Evolutionary conservation across 1,284 basidiomycete genomes (phyloP).

Genomic region (Farysia itapuensis): DNA sequence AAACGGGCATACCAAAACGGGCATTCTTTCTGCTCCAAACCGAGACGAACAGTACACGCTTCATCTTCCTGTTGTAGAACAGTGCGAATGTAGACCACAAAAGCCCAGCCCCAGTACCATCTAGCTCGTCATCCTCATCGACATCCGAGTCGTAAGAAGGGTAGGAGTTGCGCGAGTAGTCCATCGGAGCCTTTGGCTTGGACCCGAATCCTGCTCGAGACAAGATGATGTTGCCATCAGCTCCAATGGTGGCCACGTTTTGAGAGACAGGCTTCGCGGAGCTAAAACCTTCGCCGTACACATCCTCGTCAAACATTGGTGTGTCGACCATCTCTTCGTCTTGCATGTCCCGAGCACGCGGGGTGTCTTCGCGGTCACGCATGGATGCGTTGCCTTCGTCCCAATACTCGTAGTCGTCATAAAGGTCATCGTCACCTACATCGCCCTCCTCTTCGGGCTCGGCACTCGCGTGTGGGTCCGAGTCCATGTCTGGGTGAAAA

Average conservation of each 20-base stretch:
- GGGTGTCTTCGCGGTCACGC: slow-evolving; percentile 33
- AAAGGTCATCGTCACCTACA: slow-evolving; percentile 40
- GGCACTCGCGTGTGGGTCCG: slow-evolving; percentile 79
- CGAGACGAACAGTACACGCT: slow-evolving; percentile 88
- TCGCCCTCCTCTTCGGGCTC: slow-evolving; percentile 65
- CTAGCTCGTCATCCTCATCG: slow-evolving; percentile 66
- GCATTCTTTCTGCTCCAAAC: slow-evolving; percentile 81
- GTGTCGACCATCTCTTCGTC: slow-evolving; percentile 46
- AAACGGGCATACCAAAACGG: slow-evolving; percentile 27
- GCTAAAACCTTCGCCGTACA: slow-evolving; percentile 41
- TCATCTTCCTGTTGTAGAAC: slow-evolving; percentile 87
- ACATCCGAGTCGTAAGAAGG: slow-evolving; percentile 26
- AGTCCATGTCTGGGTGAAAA: slow-evolving; percentile 89
- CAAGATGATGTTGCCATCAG: slow-evolving; percentile 27
- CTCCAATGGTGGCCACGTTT: slow-evolving; percentile 20
- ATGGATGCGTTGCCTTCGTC: slow-evolving; percentile 32
- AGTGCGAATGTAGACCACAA: slow-evolving; percentile 98
- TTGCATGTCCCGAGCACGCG: slow-evolving; percentile 18
- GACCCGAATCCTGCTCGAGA: slow-evolving; percentile 9
- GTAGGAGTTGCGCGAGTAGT: slow-evolving; percentile 21
- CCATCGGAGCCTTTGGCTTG: slow-evolving; percentile 14
- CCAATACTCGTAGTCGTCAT: slow-evolving; percentile 63
- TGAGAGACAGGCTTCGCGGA: slow-evolving; percentile 14
- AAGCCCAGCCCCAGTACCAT: slow-evolving; percentile 70
- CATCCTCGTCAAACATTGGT: slow-evolving; percentile 58